Percentiles rank a stretch among this genome's conserved stretches.
These are phyloP conservation scores for Globisporangium middletonii DNA, from an alignment of 352 stramenopile genomes.

Conservation along the genomic window DNA sequence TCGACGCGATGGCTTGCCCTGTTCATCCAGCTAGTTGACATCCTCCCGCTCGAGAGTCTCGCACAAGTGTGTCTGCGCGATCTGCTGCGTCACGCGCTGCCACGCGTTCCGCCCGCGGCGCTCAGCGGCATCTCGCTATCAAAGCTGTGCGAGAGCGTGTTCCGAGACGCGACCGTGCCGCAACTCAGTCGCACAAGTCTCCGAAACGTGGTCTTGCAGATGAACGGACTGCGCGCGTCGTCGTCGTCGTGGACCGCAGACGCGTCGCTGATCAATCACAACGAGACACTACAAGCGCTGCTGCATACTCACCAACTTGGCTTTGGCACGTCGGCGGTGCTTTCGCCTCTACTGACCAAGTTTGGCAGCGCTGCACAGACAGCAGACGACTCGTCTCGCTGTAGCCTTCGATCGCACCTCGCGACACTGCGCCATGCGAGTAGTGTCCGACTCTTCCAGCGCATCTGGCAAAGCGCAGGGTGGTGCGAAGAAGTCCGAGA, in stretches of 20 bases:
- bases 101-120: conserved; percentile 2
- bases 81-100: conserved; percentile 25
- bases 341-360: background rate
- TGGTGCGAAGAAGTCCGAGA: background rate
- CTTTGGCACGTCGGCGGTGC: background rate
- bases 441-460: background rate
- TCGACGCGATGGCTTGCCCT: conserved; percentile 28
- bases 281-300: conserved; percentile 17
- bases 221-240: background rate
- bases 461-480: background rate
- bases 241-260: background rate
- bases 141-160: conserved; percentile 1
- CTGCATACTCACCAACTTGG: conserved; percentile 8
- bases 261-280: conserved; percentile 13
- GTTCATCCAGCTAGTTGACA: conserved; percentile 16
- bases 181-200: background rate
- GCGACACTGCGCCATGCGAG: background rate
- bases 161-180: background rate
- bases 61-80: conserved; percentile 26
- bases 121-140: conserved; percentile 6
- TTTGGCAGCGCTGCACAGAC: too few species aligned
- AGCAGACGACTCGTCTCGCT: background rate
- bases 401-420: background rate
- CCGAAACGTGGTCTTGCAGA: background rate
- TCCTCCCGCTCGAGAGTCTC: conserved; percentile 10